Evolutionary conservation across 2,329 filamentous ascomycete genomes (phyloP), one percentile per base, ranked within the genome.

Genomic region (Leptographium procerum): DNA sequence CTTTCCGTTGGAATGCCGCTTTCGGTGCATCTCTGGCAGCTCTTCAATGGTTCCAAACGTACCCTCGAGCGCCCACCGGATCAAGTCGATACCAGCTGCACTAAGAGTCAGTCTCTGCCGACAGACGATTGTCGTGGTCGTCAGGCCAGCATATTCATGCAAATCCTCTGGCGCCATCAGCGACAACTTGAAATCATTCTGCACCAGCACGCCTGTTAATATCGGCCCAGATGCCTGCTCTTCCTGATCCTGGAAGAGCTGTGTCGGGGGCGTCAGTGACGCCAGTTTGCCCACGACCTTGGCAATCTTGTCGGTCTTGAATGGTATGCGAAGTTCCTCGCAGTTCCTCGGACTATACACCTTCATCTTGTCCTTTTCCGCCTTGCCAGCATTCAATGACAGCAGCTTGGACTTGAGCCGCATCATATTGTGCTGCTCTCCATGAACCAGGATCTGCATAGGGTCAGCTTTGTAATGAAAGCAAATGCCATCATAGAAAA

Each of bases 381-480:
- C 77, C 68, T 92, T 92, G 63, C 85, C 84, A 31, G 87, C 85
- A 67, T 96, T 96, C 43, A 96, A 81, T n/a, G 90, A 92, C 4
- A 97, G 82, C 1, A 99, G 80, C 69, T 96, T 95, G 3, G 91
- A 96, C 71, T 96, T 96, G 31, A 99, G 77, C 57, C 94, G 86
- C 81, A 94, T 96, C 91, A 97, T 97, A 69, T 97, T 96, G 69
- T 96, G 90, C 66, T 94, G 91, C 69, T 99, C 94, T 58, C 94
- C 94, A 65, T 99, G 94, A 2, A 99, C 94, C 34, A 99, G 82
- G 61, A 99, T 96, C 88, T 92, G 60, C 14, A 19, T 28, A 36
- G 28, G 9, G 54, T 57, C 55, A 53, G 3, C 57, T 66, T 57
- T 65, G 61, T 6, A n/a, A 10, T n/a, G 5, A 7, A 26, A n/a